These are phyloP conservation scores for Agaricus sinodeliciosus DNA, from an alignment of 768 basidiomycete genomes.

Conservation along the genomic window DNA sequence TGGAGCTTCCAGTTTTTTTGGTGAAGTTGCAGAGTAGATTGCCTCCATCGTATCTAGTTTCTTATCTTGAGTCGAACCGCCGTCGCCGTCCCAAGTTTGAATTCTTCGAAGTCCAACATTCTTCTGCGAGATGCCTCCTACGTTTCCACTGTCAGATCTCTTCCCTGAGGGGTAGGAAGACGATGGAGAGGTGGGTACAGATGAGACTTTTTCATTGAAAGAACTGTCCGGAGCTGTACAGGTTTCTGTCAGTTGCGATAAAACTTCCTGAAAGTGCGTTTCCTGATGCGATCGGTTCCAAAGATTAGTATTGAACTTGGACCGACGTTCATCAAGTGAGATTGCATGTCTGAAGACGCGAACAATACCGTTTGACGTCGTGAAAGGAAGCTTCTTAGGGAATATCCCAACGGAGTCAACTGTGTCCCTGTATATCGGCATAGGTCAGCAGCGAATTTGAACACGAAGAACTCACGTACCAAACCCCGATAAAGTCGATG, in stretches of 20 bases:
- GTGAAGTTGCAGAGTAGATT: constrained; percentile 21
- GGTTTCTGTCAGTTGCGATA: neutral
- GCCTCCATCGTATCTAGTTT: constrained; percentile 24
- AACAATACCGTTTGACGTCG: constrained; percentile 47
- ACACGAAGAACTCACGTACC: constrained; percentile 23
- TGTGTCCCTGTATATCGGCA: constrained; percentile 45
- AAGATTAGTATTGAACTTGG: constrained; percentile 51
- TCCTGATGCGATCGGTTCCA: constrained; percentile 34
- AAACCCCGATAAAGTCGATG: constrained; percentile 56
- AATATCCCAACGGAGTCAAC: constrained; percentile 58
- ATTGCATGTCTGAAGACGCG: constrained; percentile 59
- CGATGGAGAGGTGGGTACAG: neutral
- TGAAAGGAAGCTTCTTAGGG: constrained; percentile 49
- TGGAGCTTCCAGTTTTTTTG: neutral
- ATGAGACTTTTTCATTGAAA: neutral
- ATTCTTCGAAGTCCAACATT: constrained; percentile 1
- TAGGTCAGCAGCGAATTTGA: neutral
- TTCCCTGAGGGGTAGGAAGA: neutral
- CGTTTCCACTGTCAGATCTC: neutral
- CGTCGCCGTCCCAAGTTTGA: constrained; percentile 1
- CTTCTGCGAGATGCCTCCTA: neutral
- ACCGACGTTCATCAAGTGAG: constrained; percentile 53
- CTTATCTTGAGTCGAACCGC: constrained; percentile 18
- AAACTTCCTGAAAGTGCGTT: constrained; percentile 7
- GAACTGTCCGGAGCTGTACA: neutral